phyloP scores from a whole-genome alignment of 306 rosid genomes.

The Malus fusca region DNA sequence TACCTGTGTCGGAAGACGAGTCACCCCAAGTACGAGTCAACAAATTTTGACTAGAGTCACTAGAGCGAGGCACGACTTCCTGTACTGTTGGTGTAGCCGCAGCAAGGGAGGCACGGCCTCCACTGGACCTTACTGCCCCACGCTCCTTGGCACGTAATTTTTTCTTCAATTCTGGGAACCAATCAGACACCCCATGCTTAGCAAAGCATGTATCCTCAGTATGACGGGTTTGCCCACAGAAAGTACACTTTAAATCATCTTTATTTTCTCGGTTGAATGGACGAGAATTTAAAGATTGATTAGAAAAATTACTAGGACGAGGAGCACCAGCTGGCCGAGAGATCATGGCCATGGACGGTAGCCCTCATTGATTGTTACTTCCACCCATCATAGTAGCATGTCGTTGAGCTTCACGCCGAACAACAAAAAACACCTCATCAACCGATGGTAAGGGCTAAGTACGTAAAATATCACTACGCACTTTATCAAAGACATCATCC shows the following conservation, averaged over 20 bases:
- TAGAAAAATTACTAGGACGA: too few species aligned
- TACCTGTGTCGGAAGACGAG: too few species aligned
- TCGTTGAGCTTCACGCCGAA: too few species aligned
- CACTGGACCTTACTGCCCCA: not conserved
- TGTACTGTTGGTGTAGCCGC: rapidly evolving
- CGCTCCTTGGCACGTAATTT: not conserved
- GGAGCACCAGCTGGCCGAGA: rapidly evolving
- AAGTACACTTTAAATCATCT: too few species aligned
- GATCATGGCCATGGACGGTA: too few species aligned
- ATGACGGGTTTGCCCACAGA: too few species aligned
- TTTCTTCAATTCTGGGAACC: not conserved
- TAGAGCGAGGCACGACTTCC: rapidly evolving
- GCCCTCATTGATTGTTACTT: rapidly evolving
- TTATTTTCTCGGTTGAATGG: too few species aligned
- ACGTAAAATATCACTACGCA: not conserved
- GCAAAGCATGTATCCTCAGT: too few species aligned
- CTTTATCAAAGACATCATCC: not conserved
- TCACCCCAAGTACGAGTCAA: not conserved
- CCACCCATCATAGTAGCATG: too few species aligned
- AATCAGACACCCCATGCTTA: too few species aligned
- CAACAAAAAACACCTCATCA: not conserved
- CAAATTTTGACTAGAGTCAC: not conserved
- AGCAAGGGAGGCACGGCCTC: not conserved
- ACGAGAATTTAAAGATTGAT: too few species aligned
- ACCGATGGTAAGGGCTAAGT: not conserved